Conservation (phyloP, 345 rosid genomes). For the Eucalyptus marginata region DNA sequence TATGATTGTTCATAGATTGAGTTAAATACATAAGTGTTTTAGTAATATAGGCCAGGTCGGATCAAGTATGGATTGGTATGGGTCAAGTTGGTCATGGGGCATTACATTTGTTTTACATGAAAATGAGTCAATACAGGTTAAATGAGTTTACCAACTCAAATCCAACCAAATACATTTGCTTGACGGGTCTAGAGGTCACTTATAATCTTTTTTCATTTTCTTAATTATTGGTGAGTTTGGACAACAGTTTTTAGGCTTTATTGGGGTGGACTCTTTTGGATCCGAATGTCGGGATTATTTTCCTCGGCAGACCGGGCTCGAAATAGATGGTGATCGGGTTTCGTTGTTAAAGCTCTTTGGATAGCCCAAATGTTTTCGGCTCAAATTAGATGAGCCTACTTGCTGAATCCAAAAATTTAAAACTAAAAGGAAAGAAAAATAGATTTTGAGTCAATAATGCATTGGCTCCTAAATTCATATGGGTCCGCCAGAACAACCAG, state of each 20-base stretch:
- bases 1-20: too few species aligned
- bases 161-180: too few species aligned
- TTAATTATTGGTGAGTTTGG: background rate
- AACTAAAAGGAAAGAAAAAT: background rate
- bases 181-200: background rate
- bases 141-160: too few species aligned
- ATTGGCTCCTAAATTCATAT: background rate
- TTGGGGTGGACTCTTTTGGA: background rate
- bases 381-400: background rate
- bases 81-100: accelerated
- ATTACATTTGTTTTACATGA: too few species aligned
- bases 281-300: background rate
- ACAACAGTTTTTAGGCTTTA: background rate
- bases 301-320: background rate
- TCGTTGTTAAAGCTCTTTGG: background rate
- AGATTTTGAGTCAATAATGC: background rate
- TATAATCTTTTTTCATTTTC: background rate
- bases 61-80: too few species aligned
- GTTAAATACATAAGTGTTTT: accelerated
- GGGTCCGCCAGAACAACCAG: background rate
- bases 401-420: background rate
- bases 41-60: accelerated
- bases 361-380: background rate
- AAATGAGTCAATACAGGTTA: too few species aligned
- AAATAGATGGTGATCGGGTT: background rate